Conservation (phyloP, 768 basidiomycete genomes). For the Mycena crocata region DNA sequence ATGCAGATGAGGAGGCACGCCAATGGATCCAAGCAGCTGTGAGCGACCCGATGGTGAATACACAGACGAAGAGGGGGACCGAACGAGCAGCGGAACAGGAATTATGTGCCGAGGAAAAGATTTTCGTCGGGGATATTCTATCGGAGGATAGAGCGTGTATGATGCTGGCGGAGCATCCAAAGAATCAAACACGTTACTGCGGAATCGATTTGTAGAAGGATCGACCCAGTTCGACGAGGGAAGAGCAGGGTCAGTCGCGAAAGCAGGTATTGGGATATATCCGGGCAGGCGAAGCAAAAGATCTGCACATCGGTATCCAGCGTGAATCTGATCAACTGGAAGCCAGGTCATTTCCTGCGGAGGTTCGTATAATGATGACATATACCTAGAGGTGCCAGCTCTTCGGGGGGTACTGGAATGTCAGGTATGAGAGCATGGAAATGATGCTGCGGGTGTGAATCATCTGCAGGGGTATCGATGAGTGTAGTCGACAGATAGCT, state of each 20-base stretch:
- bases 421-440: conserved; percentile 58
- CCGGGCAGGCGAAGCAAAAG: conserved; percentile 79
- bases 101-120: conserved; percentile 53
- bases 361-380: background rate
- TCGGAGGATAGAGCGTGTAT: conserved; percentile 52
- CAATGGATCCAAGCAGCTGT: conserved; percentile 65
- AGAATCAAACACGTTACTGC: conserved; percentile 54
- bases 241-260: conserved; percentile 61
- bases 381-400: conserved; percentile 61
- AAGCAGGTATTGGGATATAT: conserved; percentile 81
- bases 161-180: conserved; percentile 48
- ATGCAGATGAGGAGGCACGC: conserved; percentile 65
- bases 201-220: conserved; percentile 56
- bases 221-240: conserved; percentile 78
- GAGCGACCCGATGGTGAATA: conserved; percentile 68
- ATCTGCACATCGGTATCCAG: conserved; percentile 78
- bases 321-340: conserved; percentile 66
- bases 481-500: conserved; percentile 75
- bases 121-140: conserved; percentile 49
- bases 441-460: conserved; percentile 22
- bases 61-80: conserved; percentile 60
- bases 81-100: conserved; percentile 77
- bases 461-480: conserved; percentile 48
- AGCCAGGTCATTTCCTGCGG: background rate
- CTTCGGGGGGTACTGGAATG: conserved; percentile 60